Conservation (phyloP, 345 rosid species). For the Mangifera indica region DNA sequence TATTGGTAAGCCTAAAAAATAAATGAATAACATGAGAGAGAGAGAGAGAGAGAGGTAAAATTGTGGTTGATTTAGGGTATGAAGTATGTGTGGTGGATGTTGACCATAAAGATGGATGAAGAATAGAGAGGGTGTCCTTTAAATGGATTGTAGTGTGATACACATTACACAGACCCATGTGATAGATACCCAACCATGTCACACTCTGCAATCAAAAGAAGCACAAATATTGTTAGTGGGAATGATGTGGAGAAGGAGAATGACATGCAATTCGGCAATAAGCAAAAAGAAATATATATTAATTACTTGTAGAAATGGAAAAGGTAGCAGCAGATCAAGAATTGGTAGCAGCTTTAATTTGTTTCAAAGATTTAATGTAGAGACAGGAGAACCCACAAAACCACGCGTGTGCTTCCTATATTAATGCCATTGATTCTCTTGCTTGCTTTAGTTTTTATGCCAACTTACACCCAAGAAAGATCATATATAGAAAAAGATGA, state of each 20-base stretch:
- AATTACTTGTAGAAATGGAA: too few species aligned
- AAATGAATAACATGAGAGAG: too few species aligned
- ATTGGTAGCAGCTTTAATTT: background rate
- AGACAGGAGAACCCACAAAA: constrained; percentile 21
- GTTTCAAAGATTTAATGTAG: constrained; percentile 6
- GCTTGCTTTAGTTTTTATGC: constrained; percentile 18
- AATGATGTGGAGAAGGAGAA: constrained; percentile 22
- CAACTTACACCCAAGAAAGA: background rate
- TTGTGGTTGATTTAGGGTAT: background rate
- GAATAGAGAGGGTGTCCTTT: too few species aligned
- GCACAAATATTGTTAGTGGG: constrained; percentile 12
- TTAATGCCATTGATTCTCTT: constrained; percentile 5
- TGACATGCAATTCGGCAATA: constrained; percentile 13
- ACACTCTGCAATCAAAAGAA: background rate
- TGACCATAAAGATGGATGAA: too few species aligned
- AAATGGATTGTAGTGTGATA: constrained; percentile 4
- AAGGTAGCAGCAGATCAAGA: background rate
- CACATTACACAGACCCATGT: constrained; percentile 18
- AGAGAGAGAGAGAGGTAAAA: background rate
- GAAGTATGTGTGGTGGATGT: constrained; percentile 12
- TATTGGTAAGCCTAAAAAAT: background rate
- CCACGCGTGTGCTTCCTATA: constrained; percentile 14
- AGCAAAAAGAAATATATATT: background rate
- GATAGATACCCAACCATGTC: constrained; percentile 18
- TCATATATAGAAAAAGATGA: background rate